Base-by-base conservation (phyloP, 257 asterid species). In the Rhazya stricta region DNA sequence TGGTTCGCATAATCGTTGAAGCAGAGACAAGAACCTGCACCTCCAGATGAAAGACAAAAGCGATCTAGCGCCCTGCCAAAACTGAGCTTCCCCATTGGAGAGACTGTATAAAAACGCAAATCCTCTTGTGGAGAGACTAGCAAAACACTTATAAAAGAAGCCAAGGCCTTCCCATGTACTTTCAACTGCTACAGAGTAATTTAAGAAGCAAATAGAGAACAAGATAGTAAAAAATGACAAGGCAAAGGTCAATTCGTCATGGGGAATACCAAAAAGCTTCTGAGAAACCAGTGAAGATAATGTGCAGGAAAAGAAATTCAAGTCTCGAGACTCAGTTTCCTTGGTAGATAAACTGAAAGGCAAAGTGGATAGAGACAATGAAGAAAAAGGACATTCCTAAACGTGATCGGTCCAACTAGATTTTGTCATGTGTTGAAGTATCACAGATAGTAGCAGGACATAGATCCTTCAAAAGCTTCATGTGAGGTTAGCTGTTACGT, bases 11-110 rank as follows among this genome's bases (percentile, higher is more conserved):
- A 45, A 8, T 77, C 60, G 69, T 67, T 79, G 72, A 78, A 36
- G 69, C 85, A 80, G 46, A 86, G 79, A 82, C 88, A 82, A 71
- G 84, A 84, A 43, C 80, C 69, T 25, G 84, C n/a, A n/a, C n/a
- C 53, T 19, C 83, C 72, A 19, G 74, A 74, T 32, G 77, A 54
- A 70, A 82, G 71, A 76, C 80, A 81, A 41, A 84, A 71, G 62
- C 85, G 60, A 23, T 84, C 88, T 9, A 84, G 79, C 18, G 84
- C 85, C 23, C 77, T 86, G 63, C 86, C 76, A 57, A 86, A 73
- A 32, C 83, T 80, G 2, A 82, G 71, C 82, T 84, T 86, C 85
- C 85, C 80, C 90, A 84, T 86, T 48, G 9, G 50, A 51, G 25
- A 21, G 9, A 19, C n/a, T 13, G 23, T 46, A 50, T 63, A 16